A percentile compares a stretch with the other conserved stretches of the same genome.
These are phyloP conservation scores for Dipodascopsis tothii DNA, from an alignment of 805 yeast genomes.

Conservation along the genomic window DNA sequence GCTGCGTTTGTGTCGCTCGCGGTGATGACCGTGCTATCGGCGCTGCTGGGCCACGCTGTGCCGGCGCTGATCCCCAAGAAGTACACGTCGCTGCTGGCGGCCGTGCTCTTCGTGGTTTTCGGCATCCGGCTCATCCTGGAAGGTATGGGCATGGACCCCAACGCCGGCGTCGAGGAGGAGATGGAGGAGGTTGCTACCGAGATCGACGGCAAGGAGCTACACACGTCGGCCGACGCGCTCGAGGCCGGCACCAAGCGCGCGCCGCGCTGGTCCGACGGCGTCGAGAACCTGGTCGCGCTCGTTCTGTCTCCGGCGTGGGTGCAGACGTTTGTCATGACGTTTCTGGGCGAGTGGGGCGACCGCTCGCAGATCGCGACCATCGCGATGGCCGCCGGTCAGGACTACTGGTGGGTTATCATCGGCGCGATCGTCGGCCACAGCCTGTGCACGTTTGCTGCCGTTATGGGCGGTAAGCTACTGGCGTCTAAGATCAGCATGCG, in stretches of 20 bases:
- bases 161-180: conserved; percentile 87
- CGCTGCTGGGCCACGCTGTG: conserved; percentile 82
- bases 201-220: conserved; percentile 56
- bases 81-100: conserved; percentile 74
- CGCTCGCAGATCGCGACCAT: conserved; percentile 96
- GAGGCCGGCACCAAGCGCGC: conserved; percentile 46
- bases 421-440: conserved; percentile 91
- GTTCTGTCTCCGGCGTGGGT: conserved; percentile 84
- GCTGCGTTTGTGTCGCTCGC: conserved; percentile 80
- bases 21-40: conserved; percentile 86
- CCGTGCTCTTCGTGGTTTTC: conserved; percentile 70
- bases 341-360: conserved; percentile 98
- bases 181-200: conserved; percentile 96
- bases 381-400: conserved; percentile 96
- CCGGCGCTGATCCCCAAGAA: conserved; percentile 76
- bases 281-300: conserved; percentile 51
- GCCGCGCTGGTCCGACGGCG: conserved; percentile 30
- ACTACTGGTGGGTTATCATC: conserved; percentile 77
- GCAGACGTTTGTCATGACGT: conserved; percentile 91
- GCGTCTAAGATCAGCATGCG: conserved; percentile 88
- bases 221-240: conserved; percentile 41
- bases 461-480: conserved; percentile 80
- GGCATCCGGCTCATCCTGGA: conserved; percentile 65
- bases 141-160: conserved; percentile 69
- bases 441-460: conserved; percentile 83